A percentile compares a stretch with the other conserved stretches of the same genome.
Conservation (phyloP, 345 rosid species). For the Hirschfeldia incana region DNA sequence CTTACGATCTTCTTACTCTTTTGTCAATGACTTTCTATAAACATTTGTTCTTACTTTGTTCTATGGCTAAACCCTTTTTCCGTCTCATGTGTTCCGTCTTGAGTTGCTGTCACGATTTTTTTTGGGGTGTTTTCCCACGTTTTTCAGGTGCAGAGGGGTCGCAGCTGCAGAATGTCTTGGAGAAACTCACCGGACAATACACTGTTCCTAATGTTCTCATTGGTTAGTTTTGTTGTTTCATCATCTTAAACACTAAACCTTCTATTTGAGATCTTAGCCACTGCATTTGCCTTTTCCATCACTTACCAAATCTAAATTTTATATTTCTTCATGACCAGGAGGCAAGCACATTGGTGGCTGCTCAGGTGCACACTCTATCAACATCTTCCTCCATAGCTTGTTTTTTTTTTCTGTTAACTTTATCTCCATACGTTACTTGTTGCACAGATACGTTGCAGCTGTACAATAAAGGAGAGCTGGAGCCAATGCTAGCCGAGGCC, state of each 20-base stretch:
- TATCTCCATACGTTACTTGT: constrained; percentile 24
- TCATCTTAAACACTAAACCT: neutral
- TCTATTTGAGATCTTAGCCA: neutral
- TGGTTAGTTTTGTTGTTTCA: constrained; percentile 47
- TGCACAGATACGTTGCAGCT: constrained; percentile 74
- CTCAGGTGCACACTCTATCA: constrained; percentile 48
- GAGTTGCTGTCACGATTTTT: neutral
- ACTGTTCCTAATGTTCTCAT: constrained; percentile 96
- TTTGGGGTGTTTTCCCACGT: constrained; percentile 6
- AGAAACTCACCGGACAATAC: constrained; percentile 84
- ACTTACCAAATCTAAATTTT: neutral
- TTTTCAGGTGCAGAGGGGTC: constrained; percentile 75
- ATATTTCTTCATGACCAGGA: constrained; percentile 51
- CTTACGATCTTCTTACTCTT: neutral
- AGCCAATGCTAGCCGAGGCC: constrained; percentile 63
- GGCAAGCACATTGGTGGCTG: constrained; percentile 96
- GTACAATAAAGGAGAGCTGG: constrained; percentile 72
- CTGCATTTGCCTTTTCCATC: neutral
- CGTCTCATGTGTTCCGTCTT: neutral
- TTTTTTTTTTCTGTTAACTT: constrained; percentile 5
- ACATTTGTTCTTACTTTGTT: constrained; percentile 1
- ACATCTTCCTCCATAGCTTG: neutral
- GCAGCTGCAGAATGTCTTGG: constrained; percentile 76
- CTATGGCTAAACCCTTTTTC: constrained; percentile 2
- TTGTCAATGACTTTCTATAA: neutral